These are phyloP conservation scores for Xanthoceras sorbifolium DNA, from an alignment of 345 rosid genomes.

Conservation along the genomic window DNA sequence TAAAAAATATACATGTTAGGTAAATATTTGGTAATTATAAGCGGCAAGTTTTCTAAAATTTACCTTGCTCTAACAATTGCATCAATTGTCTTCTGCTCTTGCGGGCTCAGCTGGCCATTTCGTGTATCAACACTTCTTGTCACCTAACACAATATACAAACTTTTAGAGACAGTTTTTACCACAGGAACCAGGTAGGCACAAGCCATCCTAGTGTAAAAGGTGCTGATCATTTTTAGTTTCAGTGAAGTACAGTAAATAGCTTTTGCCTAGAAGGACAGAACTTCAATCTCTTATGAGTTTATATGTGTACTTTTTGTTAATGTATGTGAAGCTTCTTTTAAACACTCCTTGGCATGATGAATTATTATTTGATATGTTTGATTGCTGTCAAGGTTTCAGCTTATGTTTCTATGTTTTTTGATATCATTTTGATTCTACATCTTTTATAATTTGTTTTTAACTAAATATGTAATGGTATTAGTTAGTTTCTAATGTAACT, in stretches of 20 bases:
- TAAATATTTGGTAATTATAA: neutral
- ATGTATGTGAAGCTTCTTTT: too few relatives aligned
- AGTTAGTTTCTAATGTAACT: too few relatives aligned
- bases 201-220: neutral
- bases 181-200: neutral
- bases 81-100: conserved; percentile 76
- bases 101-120: conserved; percentile 65
- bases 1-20: conserved; percentile 11
- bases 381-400: too few relatives aligned
- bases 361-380: too few relatives aligned
- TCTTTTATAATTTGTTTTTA: too few relatives aligned
- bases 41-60: conserved; percentile 12
- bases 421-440: too few relatives aligned
- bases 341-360: too few relatives aligned
- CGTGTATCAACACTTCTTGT: conserved; percentile 81
- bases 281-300: neutral
- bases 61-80: conserved; percentile 93
- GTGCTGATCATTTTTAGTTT: neutral
- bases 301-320: too few relatives aligned
- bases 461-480: too few relatives aligned
- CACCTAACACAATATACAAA: conserved; percentile 42
- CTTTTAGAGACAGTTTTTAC: neutral
- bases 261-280: neutral
- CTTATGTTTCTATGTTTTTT: too few relatives aligned
- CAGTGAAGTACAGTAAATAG: neutral